phyloP scores from a whole-genome alignment of 202 grass and related monocot species.

The Carex sylvatica region DNA sequence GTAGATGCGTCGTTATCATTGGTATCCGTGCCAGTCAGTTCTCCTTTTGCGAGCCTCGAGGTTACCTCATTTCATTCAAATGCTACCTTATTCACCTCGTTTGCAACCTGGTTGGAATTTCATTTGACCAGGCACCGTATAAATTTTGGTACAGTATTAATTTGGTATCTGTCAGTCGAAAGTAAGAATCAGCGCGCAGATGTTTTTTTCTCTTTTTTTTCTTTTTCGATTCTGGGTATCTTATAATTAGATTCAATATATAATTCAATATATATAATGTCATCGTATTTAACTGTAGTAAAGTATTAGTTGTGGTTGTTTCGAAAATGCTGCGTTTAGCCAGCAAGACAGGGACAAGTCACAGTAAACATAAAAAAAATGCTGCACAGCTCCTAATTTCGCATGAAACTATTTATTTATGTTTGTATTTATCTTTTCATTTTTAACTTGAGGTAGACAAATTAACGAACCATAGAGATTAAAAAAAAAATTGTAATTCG shows the following conservation, averaged over 20 bases:
- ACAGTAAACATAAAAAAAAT: background rate
- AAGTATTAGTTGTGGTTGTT: background rate
- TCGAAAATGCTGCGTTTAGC: background rate
- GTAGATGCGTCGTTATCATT: constrained; percentile 18
- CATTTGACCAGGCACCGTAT: background rate
- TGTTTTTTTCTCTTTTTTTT: background rate
- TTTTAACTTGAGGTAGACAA: too few relatives aligned
- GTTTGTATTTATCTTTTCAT: background rate
- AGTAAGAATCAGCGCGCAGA: background rate
- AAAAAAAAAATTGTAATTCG: too few relatives aligned
- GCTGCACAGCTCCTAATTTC: background rate
- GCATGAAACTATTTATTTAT: background rate
- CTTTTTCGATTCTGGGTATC: background rate
- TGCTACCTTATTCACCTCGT: constrained; percentile 18
- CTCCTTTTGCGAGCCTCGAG: constrained; percentile 24
- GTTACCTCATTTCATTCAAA: constrained; percentile 19
- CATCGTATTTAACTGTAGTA: background rate
- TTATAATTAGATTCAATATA: background rate
- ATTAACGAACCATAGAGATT: too few relatives aligned
- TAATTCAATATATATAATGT: background rate
- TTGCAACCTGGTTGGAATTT: constrained; percentile 11
- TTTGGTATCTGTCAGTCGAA: background rate
- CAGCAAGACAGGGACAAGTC: background rate
- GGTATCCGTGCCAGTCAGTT: constrained; percentile 18
- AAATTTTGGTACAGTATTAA: background rate